phyloP scores from a whole-genome alignment of 1,284 basidiomycete species.

The Cystobasidium slooffiae region DNA sequence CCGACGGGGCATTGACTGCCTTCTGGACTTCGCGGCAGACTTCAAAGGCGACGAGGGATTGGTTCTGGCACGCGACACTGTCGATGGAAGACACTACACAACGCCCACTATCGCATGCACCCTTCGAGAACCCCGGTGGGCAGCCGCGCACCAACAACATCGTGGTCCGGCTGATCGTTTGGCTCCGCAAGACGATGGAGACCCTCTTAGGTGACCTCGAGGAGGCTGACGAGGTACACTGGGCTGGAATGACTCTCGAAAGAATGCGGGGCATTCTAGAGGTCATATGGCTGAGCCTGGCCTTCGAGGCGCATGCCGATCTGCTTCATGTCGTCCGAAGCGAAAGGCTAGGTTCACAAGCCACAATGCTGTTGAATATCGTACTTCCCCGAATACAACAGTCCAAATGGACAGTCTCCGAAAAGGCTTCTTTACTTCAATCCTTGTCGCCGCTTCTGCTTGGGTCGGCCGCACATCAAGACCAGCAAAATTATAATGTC shows the following conservation, averaged over 20 bases:
- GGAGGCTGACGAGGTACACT: slow-evolving; percentile 47
- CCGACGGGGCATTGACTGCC: slow-evolving; percentile 42
- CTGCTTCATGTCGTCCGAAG: slow-evolving; percentile 63
- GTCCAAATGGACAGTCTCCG: slow-evolving; percentile 67
- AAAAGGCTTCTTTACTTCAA: slow-evolving; percentile 63
- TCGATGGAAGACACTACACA: slow-evolving; percentile 59
- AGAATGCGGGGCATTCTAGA: slow-evolving; percentile 70
- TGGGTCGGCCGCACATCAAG: background rate
- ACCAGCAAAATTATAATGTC: background rate
- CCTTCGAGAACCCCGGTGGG: slow-evolving; percentile 47
- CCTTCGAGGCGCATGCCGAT: slow-evolving; percentile 70
- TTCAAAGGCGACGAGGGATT: slow-evolving; percentile 32
- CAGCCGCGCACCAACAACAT: slow-evolving; percentile 57
- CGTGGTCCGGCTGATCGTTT: slow-evolving; percentile 69
- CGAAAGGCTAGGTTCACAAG: background rate
- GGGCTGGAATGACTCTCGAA: slow-evolving; percentile 62
- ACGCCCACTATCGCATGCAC: slow-evolving; percentile 54
- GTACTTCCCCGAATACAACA: slow-evolving; percentile 59
- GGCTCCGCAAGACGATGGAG: slow-evolving; percentile 68
- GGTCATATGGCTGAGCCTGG: slow-evolving; percentile 66
- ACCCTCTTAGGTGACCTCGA: slow-evolving; percentile 64
- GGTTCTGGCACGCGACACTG: slow-evolving; percentile 48
- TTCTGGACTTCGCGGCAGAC: background rate
- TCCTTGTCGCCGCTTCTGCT: slow-evolving; percentile 55
- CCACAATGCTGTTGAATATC: background rate